These are phyloP conservation scores for Calonectria pseudoturangicola DNA, from an alignment of 2,329 filamentous ascomycete species.

Conservation along the genomic window DNA sequence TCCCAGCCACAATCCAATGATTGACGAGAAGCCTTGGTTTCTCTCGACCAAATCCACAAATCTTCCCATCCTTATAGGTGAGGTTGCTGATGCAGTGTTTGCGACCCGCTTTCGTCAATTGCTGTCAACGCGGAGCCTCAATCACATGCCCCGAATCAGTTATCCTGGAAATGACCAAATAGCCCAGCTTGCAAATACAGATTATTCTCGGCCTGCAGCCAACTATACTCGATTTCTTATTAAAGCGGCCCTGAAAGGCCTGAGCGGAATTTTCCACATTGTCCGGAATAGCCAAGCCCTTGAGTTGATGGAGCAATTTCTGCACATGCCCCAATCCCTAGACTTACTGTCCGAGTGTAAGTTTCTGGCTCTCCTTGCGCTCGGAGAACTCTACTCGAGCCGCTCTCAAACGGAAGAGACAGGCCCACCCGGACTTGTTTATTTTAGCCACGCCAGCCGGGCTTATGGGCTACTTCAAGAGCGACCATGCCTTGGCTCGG, in stretches of 20 bases:
- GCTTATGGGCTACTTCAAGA: neutral
- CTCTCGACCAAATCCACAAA: neutral
- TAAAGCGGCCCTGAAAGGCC: neutral
- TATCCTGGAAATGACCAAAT: conserved; percentile 20
- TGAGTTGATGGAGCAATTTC: neutral
- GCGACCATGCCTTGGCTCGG: neutral
- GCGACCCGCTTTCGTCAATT: conserved; percentile 26
- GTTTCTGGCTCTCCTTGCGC: conserved; percentile 2
- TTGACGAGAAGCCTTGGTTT: conserved; percentile 28
- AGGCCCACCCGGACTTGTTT: conserved; percentile 6
- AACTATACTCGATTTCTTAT: neutral
- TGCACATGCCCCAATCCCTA: neutral
- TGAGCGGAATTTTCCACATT: neutral
- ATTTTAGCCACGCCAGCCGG: conserved; percentile 10
- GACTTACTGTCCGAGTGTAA: neutral
- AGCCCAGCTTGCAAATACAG: neutral
- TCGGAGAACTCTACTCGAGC: conserved; percentile 20
- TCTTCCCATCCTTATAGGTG: conserved; percentile 21
- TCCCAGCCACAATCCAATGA: conserved; percentile 2
- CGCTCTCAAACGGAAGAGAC: neutral
- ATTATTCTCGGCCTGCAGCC: neutral
- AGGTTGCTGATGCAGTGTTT: conserved; percentile 28
- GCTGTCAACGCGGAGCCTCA: neutral
- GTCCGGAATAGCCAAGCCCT: conserved; percentile 5
- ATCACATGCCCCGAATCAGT: conserved; percentile 11